A percentile compares a stretch with the other conserved stretches of the same genome.
Conservation (phyloP, 163 green algal species). For the Scenedesmus sp. region DNA sequence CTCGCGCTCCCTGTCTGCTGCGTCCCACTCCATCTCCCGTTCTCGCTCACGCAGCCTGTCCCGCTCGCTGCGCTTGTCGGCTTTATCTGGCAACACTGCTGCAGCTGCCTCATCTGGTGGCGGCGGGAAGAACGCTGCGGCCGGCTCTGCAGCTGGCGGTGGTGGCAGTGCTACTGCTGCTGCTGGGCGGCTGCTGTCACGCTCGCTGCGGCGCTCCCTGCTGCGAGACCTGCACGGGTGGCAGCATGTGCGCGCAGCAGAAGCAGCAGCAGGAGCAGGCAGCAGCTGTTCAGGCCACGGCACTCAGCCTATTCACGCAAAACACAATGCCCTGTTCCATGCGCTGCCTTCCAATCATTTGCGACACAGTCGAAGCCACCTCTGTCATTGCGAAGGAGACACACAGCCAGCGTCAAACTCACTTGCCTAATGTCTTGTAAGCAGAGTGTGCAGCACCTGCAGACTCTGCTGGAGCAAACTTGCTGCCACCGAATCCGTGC, state of each 20-base stretch:
- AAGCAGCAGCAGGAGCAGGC: neutral
- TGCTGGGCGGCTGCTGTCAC: neutral
- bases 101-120: neutral
- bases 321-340: too few relatives aligned
- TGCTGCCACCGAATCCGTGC: neutral
- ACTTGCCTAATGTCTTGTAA: too few relatives aligned
- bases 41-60: conserved; percentile 40
- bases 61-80: neutral
- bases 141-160: neutral
- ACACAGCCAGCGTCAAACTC: too few relatives aligned
- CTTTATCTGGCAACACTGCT: conserved; percentile 6
- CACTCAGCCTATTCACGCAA: too few relatives aligned
- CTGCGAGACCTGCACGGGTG: neutral
- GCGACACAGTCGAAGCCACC: too few relatives aligned
- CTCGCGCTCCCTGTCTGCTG: conserved; percentile 45
- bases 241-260: neutral
- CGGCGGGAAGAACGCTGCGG: neutral
- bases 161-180: neutral
- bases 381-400: too few relatives aligned
- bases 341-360: too few relatives aligned
- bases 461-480: neutral
- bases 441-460: neutral
- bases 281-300: neutral
- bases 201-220: conserved; percentile 28
- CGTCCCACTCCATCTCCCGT: conserved; percentile 40